These are phyloP conservation scores for Coffea humblotiana DNA, from an alignment of 305 asterid genomes.

Conservation along the genomic window DNA sequence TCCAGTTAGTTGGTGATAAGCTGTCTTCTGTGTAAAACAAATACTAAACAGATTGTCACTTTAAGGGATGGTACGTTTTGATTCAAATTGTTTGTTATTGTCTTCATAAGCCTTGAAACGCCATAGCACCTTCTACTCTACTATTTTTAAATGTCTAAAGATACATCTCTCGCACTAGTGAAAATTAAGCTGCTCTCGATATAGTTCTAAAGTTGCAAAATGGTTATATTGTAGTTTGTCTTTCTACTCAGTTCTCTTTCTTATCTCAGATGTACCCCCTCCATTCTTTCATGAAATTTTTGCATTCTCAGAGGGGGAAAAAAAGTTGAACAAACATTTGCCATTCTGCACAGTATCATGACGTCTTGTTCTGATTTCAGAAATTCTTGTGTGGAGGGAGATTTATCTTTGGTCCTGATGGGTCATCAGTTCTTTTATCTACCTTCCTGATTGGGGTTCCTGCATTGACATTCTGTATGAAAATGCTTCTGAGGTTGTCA, in stretches of 20 bases:
- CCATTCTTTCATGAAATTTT: neutral
- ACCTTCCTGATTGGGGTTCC: conserved; percentile 70
- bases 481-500: conserved; percentile 45
- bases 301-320: too few species aligned
- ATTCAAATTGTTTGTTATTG: neutral
- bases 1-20: neutral
- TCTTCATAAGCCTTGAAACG: neutral
- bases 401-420: conserved; percentile 90
- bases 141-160: neutral
- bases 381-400: conserved; percentile 89
- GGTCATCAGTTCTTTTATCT: conserved; percentile 58
- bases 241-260: neutral
- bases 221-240: neutral
- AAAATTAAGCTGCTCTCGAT: neutral
- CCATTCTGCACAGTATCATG: neutral
- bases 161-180: neutral
- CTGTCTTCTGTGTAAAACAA: neutral
- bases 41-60: neutral
- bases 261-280: neutral
- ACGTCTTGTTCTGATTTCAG: conserved; percentile 39
- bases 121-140: neutral
- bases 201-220: neutral
- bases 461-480: conserved; percentile 61
- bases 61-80: neutral
- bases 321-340: neutral